Percentiles rank a stretch among this genome's conserved stretches.
phyloP scores from a whole-genome alignment of 768 basidiomycete species.

The Russula sp. region DNA sequence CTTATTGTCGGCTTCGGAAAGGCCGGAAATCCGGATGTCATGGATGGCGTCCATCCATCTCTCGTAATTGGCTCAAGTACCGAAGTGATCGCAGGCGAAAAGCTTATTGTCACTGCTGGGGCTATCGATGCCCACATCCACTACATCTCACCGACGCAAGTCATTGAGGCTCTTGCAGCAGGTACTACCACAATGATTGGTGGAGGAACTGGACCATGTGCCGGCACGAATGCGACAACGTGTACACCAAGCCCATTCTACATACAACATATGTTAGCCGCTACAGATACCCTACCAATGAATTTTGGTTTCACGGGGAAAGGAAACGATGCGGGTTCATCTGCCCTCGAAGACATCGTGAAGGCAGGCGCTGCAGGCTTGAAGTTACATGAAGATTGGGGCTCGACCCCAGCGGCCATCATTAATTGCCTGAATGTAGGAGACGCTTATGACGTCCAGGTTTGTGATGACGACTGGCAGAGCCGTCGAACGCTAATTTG shows the following conservation, averaged over 20 bases:
- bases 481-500: not conserved
- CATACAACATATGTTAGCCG: conserved; percentile 85
- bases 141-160: conserved; percentile 93
- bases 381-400: conserved; percentile 99
- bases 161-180: conserved; percentile 75
- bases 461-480: conserved; percentile 36
- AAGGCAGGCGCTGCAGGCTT: conserved; percentile 82
- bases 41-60: conserved; percentile 68
- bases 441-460: conserved; percentile 93
- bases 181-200: conserved; percentile 95
- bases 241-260: conserved; percentile 91
- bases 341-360: conserved; percentile 75
- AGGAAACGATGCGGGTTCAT: conserved; percentile 83
- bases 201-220: conserved; percentile 91
- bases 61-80: conserved; percentile 88
- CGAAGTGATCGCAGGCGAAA: conserved; percentile 95
- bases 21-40: conserved; percentile 93
- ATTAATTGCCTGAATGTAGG: conserved; percentile 71
- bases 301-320: conserved; percentile 97
- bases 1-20: conserved; percentile 89
- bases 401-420: conserved; percentile 82
- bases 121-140: conserved; percentile 91
- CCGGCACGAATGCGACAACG: conserved; percentile 89
- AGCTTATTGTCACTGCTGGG: conserved; percentile 90
- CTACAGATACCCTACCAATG: conserved; percentile 85